These are phyloP conservation scores for Amylostereum areolatum DNA, from an alignment of 1,284 basidiomycete species.

Conservation along the genomic window DNA sequence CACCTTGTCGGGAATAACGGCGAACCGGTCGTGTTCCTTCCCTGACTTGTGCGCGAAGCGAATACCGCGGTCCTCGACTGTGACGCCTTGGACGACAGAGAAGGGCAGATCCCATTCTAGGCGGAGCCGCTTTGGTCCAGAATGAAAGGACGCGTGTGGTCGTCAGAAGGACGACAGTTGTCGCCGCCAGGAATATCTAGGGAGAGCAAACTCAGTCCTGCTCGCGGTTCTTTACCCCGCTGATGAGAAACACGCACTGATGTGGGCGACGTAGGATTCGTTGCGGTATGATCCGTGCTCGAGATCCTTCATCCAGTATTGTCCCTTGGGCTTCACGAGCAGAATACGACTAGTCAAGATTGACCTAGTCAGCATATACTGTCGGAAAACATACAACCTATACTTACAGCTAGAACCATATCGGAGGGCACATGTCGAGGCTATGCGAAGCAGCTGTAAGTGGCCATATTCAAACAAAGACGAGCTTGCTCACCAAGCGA, in stretches of 20 bases:
- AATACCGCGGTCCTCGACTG: conserved; percentile 85
- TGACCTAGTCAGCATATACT: background rate
- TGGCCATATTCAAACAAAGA: background rate
- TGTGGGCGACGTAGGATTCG: conserved; percentile 90
- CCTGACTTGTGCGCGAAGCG: conserved; percentile 77
- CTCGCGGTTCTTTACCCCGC: background rate
- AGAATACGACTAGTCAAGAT: conserved; percentile 65
- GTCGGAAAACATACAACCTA: background rate
- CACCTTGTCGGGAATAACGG: conserved; percentile 68
- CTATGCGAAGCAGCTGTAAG: conserved; percentile 25
- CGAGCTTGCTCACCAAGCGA: conserved; percentile 54
- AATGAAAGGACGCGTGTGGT: conserved; percentile 78
- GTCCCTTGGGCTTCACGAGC: conserved; percentile 86
- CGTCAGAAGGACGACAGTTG: conserved; percentile 80
- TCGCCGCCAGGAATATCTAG: conserved; percentile 77
- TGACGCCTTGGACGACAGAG: conserved; percentile 82
- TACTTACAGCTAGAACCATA: conserved; percentile 75
- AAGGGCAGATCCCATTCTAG: conserved; percentile 93
- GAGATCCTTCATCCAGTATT: conserved; percentile 94
- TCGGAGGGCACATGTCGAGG: conserved; percentile 87
- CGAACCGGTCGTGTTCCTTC: conserved; percentile 66
- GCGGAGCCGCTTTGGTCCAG: conserved; percentile 80
- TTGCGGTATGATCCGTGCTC: conserved; percentile 81
- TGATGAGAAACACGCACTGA: conserved; percentile 42
- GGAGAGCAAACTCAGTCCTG: conserved; percentile 3